Conservation (phyloP, 2,329 filamentous ascomycete genomes). For the Penicillium polonicum region DNA sequence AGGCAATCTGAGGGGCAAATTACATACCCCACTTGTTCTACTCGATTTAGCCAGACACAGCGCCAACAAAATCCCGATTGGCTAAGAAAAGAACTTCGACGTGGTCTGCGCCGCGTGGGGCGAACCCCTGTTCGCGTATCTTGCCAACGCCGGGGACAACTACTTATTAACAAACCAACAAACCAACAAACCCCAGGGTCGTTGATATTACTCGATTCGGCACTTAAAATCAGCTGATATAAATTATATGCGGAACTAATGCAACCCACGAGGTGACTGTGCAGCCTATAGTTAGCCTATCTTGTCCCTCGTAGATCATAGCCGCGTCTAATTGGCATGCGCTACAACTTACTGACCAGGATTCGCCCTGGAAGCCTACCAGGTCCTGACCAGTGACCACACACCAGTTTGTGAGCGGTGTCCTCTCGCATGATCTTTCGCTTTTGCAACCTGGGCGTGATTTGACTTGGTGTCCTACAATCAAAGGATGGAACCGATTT, state of each 20-base stretch:
- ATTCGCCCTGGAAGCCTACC: not conserved
- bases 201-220: conserved; percentile 3
- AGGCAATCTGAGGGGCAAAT: not conserved
- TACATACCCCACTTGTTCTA: not conserved
- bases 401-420: not conserved
- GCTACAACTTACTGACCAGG: not conserved
- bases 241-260: conserved; percentile 23
- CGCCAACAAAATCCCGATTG: not conserved
- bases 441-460: not conserved
- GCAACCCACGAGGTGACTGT: conserved; percentile 13
- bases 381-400: not conserved
- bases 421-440: not conserved
- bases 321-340: conserved; percentile 9
- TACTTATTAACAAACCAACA: not conserved
- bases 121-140: not conserved
- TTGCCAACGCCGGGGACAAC: not conserved
- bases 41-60: not conserved
- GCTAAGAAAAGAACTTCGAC: not conserved
- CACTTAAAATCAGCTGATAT: conserved; percentile 23
- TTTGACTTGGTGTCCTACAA: not conserved
- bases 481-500: not conserved
- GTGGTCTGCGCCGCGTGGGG: not conserved
- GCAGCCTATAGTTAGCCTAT: conserved; percentile 14
- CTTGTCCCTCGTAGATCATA: not conserved
- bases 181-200: not conserved